Conservation (phyloP, 371 early-diverging fungal genomes). For the Mucor racemosus region DNA sequence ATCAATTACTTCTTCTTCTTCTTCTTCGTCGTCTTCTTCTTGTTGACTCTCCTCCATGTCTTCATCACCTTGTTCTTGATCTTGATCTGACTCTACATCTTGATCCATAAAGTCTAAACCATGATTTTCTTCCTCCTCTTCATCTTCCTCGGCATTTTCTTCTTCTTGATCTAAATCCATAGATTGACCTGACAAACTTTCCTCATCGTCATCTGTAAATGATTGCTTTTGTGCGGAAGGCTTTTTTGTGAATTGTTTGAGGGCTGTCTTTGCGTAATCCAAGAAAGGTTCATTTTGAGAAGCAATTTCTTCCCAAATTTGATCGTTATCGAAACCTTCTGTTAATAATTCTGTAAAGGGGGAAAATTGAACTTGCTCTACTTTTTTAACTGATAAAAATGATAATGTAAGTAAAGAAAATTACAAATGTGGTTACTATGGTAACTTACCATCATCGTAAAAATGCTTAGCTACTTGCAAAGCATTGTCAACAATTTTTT, state of each 20-base stretch:
- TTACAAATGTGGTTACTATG: no score
- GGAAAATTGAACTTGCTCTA: constrained; percentile 48
- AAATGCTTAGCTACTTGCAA: constrained; percentile 54
- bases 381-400: constrained; percentile 46
- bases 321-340: constrained; percentile 84
- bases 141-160: constrained; percentile 22
- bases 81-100: constrained; percentile 35
- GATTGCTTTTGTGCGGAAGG: neutral
- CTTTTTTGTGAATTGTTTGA: constrained; percentile 45
- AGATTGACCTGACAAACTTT: constrained; percentile 29
- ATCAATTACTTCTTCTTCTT: constrained; percentile 20
- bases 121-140: constrained; percentile 31
- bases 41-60: constrained; percentile 31
- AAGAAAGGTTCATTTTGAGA: constrained; percentile 84
- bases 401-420: neutral
- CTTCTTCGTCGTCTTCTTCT: constrained; percentile 19
- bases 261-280: constrained; percentile 57
- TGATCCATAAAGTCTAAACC: constrained; percentile 15
- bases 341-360: constrained; percentile 67
- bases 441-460: constrained; percentile 57
- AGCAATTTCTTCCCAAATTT: constrained; percentile 94
- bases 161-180: constrained; percentile 46
- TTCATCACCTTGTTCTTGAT: constrained; percentile 14
- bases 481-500: constrained; percentile 41
- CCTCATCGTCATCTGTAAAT: constrained; percentile 13